Base-by-base conservation (phyloP, 352 stramenopile genomes). In the Globisporangium apiculatum region DNA sequence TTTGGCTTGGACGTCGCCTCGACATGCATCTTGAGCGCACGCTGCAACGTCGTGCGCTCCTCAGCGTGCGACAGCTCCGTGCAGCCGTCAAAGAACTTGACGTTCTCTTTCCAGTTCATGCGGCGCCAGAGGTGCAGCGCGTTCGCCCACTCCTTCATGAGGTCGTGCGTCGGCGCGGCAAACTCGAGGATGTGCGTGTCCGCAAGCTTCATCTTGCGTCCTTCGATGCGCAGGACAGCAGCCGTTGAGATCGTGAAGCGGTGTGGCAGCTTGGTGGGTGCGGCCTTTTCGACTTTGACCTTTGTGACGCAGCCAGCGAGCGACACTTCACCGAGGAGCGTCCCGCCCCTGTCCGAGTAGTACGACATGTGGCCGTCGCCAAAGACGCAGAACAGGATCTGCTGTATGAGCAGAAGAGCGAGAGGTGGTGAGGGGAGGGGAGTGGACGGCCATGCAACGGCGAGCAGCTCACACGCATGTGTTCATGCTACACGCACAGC, bases 61-160 rank as follows among this genome's bases (percentile, higher is more conserved):
- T 92, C 76, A 0, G 61, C 55, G 51, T 89, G 82, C 36, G 64
- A 71, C 51, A 89, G 54, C 8, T 82, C 68, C 14, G 59, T 68
- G 49, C 72, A 71, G 55, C 67, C 64, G 41, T 89, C 79, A 37
- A 92, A 92, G 69, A 92, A 92, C 65, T 82, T 90, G 66, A 92
- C 82, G 59, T 92, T 84, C 53, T 92, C 82, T 60, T 89, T 89
- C 82, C 82, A 92, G 69, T 87, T 92, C 82, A 92, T 92, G 51
- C 82, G 82, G 15, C 79, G 79, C 82, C 82, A 92, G 11, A 92
- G 68, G 48, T 92, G 82, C 62, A 92, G 64, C 48, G 82, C 73
- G 64, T 92, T 92, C 57, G 82, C 82, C 82, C 82, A 92, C 64
- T 92, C 82, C 67, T 90, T 92, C 82, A 92, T 92, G 5, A 92